A percentile compares a stretch with the other conserved stretches of the same genome.
Conservation (phyloP, 1,284 basidiomycete species). For the Leccinum subspadiceum region DNA sequence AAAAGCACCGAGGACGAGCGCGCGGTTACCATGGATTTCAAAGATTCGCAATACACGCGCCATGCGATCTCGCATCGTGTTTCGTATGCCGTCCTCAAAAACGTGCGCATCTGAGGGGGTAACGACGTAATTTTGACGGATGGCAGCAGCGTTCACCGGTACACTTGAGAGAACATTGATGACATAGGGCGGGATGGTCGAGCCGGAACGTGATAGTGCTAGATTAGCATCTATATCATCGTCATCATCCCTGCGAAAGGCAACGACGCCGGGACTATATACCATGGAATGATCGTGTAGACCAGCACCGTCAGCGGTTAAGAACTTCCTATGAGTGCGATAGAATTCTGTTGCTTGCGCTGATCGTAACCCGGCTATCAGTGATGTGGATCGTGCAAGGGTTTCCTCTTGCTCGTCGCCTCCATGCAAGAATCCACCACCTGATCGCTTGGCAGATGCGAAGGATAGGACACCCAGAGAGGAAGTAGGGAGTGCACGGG, state of each 20-base stretch:
- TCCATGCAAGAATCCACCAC: conserved; percentile 46
- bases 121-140: conserved; percentile 40
- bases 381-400: conserved; percentile 44
- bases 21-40: conserved; percentile 42
- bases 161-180: conserved; percentile 47
- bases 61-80: conserved; percentile 35
- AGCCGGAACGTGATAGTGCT: conserved; percentile 7
- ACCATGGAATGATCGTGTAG: conserved; percentile 49
- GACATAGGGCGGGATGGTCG: conserved; percentile 40
- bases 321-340: conserved; percentile 38
- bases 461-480: conserved; percentile 46
- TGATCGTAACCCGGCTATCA: conserved; percentile 42
- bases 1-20: conserved; percentile 47
- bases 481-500: conserved; percentile 26
- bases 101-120: conserved; percentile 35
- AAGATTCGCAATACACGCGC: conserved; percentile 45
- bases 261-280: conserved; percentile 47
- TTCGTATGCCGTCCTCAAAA: conserved; percentile 41
- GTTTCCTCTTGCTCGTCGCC: conserved; percentile 48
- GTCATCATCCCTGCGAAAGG: conserved; percentile 46
- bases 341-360: conserved; percentile 44
- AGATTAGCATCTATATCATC: conserved; percentile 19
- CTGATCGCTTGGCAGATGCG: conserved; percentile 46
- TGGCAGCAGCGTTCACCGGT: conserved; percentile 44
- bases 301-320: conserved; percentile 36